Percentiles rank a stretch among this genome's conserved stretches.
Evolutionary conservation across 768 basidiomycete species (phyloP).

Genomic region (Suillus lakei): DNA sequence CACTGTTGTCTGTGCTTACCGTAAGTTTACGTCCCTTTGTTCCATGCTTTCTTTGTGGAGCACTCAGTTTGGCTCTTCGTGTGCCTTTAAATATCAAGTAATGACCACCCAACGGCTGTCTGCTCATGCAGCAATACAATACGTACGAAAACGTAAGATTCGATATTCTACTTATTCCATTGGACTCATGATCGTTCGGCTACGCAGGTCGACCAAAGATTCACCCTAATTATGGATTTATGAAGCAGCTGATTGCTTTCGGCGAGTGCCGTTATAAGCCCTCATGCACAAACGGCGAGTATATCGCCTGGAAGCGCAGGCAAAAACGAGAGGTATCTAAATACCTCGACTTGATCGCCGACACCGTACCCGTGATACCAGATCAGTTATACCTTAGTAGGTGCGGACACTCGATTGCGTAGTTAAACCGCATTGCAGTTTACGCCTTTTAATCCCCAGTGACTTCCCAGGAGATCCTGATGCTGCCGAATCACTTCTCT

Average conservation of each 20-base stretch:
- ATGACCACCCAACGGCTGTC: slow-evolving; percentile 52
- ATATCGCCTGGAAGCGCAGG: slow-evolving; percentile 62
- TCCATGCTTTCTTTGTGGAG: slow-evolving; percentile 5
- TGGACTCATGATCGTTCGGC: slow-evolving; percentile 16
- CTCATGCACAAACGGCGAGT: slow-evolving; percentile 45
- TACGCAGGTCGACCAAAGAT: slow-evolving; percentile 41
- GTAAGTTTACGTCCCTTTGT: slow-evolving; percentile 40
- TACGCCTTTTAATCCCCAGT: slow-evolving; percentile 32
- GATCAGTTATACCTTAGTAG: slow-evolving; percentile 57
- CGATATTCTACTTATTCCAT: slow-evolving; percentile 7
- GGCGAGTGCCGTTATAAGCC: slow-evolving; percentile 54
- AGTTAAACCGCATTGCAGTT: neutral
- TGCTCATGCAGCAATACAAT: slow-evolving; percentile 48
- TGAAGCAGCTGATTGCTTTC: slow-evolving; percentile 63
- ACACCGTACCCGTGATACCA: slow-evolving; percentile 56
- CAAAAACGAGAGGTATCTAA: slow-evolving; percentile 56
- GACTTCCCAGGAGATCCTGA: slow-evolving; percentile 60
- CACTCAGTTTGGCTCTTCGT: slow-evolving; percentile 7
- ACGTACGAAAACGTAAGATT: slow-evolving; percentile 53
- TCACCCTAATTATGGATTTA: slow-evolving; percentile 53
- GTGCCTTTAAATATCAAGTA: slow-evolving; percentile 37
- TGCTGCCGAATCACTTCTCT: slow-evolving; percentile 53
- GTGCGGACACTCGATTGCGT: slow-evolving; percentile 26
- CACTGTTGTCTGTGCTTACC: slow-evolving; percentile 60
- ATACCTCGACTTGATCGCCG: slow-evolving; percentile 55